phyloP scores from a whole-genome alignment of 768 basidiomycete genomes.

The Clitopilus passeckerianus region DNA sequence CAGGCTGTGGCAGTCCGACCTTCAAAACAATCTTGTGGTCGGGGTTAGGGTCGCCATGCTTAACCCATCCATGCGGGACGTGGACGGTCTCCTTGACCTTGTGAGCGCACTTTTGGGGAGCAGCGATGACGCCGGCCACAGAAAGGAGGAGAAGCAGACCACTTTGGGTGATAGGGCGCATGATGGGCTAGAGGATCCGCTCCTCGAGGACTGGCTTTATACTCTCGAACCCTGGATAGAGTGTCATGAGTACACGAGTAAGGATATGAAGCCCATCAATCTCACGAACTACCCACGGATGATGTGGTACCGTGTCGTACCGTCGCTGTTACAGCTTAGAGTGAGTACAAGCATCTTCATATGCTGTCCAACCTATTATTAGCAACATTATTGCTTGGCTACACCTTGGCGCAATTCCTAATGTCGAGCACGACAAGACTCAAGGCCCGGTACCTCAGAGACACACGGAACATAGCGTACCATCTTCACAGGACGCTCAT shows the following conservation, averaged over 20 bases:
- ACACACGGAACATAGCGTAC: background rate
- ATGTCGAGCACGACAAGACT: background rate
- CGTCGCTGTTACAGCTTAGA: background rate
- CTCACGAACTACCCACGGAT: background rate
- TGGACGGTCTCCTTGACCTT: constrained; percentile 27
- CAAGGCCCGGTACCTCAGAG: background rate
- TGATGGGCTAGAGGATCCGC: background rate
- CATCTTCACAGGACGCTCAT: background rate
- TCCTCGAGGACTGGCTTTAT: background rate
- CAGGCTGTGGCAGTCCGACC: constrained; percentile 50
- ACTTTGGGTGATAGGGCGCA: background rate
- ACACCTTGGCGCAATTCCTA: background rate
- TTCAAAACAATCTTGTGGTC: constrained; percentile 48
- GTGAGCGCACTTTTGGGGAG: constrained; percentile 14
- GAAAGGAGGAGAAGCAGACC: constrained; percentile 1
- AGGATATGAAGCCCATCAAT: background rate
- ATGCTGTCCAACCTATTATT: background rate
- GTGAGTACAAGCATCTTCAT: background rate
- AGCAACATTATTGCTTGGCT: background rate
- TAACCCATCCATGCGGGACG: constrained; percentile 46
- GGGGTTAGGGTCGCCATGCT: constrained; percentile 35
- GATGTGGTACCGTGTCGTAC: background rate
- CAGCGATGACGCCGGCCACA: constrained; percentile 3
- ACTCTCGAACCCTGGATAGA: background rate
- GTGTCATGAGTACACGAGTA: background rate